Conservation (phyloP, 805 yeast genomes). For the Brettanomyces custersianus region DNA sequence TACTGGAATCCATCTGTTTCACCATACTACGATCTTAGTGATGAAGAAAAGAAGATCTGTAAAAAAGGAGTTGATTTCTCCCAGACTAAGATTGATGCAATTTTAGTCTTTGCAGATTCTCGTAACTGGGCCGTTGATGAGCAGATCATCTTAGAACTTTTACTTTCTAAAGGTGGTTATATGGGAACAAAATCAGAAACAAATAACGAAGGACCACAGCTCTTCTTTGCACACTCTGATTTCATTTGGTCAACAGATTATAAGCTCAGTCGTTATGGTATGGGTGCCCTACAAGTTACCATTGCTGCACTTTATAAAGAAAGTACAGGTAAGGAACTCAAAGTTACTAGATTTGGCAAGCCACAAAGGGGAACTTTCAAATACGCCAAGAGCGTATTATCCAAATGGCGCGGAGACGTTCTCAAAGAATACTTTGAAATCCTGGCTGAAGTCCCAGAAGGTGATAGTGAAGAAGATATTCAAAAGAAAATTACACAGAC, state of each 20-base stretch:
- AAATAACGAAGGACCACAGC: conserved; percentile 68
- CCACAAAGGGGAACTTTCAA: conserved; percentile 84
- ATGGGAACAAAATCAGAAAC: conserved; percentile 76
- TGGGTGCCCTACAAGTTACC: conserved; percentile 90
- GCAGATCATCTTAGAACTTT: conserved; percentile 76
- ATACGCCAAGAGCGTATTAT: conserved; percentile 71
- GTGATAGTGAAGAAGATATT: not conserved
- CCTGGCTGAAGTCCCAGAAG: conserved; percentile 9
- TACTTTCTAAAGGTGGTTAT: conserved; percentile 66
- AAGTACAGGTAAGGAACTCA: conserved; percentile 73
- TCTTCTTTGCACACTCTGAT: conserved; percentile 86
- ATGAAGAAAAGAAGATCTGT: conserved; percentile 53
- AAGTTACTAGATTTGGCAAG: conserved; percentile 79
- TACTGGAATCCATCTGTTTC: conserved; percentile 82
- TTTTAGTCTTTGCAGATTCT: conserved; percentile 84
- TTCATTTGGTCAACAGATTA: conserved; percentile 91
- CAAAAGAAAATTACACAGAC: conserved; percentile 3
- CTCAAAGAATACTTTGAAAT: conserved; percentile 63
- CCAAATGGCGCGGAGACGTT: conserved; percentile 71
- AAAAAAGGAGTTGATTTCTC: conserved; percentile 55
- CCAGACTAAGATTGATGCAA: conserved; percentile 63
- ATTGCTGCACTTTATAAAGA: conserved; percentile 79
- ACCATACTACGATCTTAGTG: conserved; percentile 73
- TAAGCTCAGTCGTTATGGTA: conserved; percentile 74
- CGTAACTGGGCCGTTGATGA: conserved; percentile 92